phyloP scores from a whole-genome alignment of 306 rosid species.

The Lagenaria siceraria region DNA sequence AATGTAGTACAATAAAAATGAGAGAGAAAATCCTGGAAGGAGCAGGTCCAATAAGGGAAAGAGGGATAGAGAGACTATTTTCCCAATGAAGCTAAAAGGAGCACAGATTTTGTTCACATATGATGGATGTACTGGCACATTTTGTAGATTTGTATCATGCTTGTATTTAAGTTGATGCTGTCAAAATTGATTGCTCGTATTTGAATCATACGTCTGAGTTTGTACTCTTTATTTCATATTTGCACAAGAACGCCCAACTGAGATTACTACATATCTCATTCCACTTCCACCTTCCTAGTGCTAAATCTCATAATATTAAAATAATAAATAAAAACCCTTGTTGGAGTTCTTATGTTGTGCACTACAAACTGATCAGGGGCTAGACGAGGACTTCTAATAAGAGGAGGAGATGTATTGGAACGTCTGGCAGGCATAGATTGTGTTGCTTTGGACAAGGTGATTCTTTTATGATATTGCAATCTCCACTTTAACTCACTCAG shows the following conservation, averaged over 20 bases:
- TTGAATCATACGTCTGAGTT: neutral
- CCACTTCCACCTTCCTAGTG: neutral
- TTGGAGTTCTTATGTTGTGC: slow-evolving; percentile 2
- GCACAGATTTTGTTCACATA: neutral
- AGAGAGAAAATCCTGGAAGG: neutral
- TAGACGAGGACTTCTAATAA: slow-evolving; percentile 83
- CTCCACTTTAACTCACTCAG: neutral
- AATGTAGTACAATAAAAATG: neutral
- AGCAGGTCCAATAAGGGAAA: neutral
- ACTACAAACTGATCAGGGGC: slow-evolving; percentile 54
- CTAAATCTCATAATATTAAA: neutral
- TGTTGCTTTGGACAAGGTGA: slow-evolving; percentile 85
- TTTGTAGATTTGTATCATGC: neutral
- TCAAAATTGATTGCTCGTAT: neutral
- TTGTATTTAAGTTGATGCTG: neutral
- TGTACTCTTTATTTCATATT: neutral
- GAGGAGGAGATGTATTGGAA: slow-evolving; percentile 95
- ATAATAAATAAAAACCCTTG: neutral
- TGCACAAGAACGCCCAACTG: neutral
- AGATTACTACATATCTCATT: neutral
- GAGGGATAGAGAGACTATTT: neutral
- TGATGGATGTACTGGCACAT: neutral
- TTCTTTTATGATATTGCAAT: neutral
- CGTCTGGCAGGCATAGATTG: slow-evolving; percentile 67
- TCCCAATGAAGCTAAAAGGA: neutral